Evolutionary conservation across 1,284 basidiomycete species (phyloP), one percentile per base, ranked within the genome.

Genomic region (Marasmius sp.): DNA sequence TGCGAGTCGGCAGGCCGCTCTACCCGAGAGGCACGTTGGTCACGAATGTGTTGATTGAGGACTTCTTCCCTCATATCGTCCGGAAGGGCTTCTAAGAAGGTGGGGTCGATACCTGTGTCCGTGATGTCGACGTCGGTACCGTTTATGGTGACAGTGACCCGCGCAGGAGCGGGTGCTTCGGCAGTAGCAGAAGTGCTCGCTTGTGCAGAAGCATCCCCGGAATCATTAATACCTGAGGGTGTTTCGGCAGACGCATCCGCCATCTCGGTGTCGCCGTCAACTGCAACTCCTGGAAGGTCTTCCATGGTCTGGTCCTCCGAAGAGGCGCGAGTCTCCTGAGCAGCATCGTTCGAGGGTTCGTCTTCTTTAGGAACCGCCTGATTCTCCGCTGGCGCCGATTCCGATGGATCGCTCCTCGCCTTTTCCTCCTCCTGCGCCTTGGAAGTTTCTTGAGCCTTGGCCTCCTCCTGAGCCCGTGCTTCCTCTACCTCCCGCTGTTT

Each of bases 51-150:
- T 74, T 99, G 97, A 71, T 97, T 97, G 58, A 99, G 84, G 34
- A 99, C 95, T 74, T 99, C 97, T 72, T 98, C 97, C 53, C 97
- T 88, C 92, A 99, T 97, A 67, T 99, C 97, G 72, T 99, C 97
- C 0, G 97, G 97, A 33, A 99, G 79, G 18, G 97, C 97, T 76
- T 98, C 95, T 59, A 99, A 80, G 85, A 99, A 99, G 9, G 94
- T 96, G 1, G 96, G 95, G 73, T 99, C 97, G 70, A 99, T 98
- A 8, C 97, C 97, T 14, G 95, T 97, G 70, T 98, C 95, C 9
- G 97, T 99, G 71, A 99, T 99, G 73, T 99, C 97, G 36, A 99
- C 93, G n/a, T 89, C 84, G 65, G 87, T 92, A 54, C 97, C 97
- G 73, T 96, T 92, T 62, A 99, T 93, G 74, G 85, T 84, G 70